phyloP scores from a whole-genome alignment of 805 yeast genomes.

The Hanseniaspora taiwanica region DNA sequence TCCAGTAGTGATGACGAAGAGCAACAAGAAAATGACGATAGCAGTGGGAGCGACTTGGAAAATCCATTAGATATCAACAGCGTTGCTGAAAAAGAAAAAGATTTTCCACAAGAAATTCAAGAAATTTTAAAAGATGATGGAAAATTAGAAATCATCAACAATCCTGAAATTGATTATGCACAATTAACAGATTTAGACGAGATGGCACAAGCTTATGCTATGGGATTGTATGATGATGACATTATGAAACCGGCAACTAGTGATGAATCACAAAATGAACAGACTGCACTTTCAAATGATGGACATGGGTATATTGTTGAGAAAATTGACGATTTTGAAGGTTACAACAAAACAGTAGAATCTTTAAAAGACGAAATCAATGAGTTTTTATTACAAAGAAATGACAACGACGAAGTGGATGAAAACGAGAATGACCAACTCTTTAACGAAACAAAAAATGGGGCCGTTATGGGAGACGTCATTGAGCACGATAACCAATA shows the following conservation, averaged over 20 bases:
- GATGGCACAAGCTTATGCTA: constrained; percentile 47
- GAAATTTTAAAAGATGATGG: constrained; percentile 4
- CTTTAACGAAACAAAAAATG: constrained; percentile 4
- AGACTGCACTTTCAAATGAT: constrained; percentile 3
- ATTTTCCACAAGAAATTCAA: constrained; percentile 3
- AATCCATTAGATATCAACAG: not conserved
- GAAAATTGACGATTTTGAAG: constrained; percentile 39
- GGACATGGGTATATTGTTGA: constrained; percentile 40
- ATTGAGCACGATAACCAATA: constrained; percentile 22
- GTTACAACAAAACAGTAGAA: constrained; percentile 36
- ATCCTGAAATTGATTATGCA: constrained; percentile 27
- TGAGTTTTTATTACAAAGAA: constrained; percentile 12
- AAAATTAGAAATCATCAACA: constrained; percentile 7
- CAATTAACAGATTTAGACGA: constrained; percentile 35
- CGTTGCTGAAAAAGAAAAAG: not conserved
- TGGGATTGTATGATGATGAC: constrained; percentile 51
- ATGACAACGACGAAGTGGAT: constrained; percentile 1
- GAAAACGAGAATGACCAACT: constrained; percentile 3
- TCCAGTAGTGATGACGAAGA: constrained; percentile 1
- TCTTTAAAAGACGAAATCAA: constrained; percentile 14
- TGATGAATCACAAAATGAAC: constrained; percentile 1
- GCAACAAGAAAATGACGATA: not conserved
- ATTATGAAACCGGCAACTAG: constrained; percentile 14
- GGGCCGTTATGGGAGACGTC: constrained; percentile 17
- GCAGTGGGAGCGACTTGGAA: constrained; percentile 1